Conservation (phyloP, 2,329 filamentous ascomycete genomes). For the Pezicula neosporulosa region DNA sequence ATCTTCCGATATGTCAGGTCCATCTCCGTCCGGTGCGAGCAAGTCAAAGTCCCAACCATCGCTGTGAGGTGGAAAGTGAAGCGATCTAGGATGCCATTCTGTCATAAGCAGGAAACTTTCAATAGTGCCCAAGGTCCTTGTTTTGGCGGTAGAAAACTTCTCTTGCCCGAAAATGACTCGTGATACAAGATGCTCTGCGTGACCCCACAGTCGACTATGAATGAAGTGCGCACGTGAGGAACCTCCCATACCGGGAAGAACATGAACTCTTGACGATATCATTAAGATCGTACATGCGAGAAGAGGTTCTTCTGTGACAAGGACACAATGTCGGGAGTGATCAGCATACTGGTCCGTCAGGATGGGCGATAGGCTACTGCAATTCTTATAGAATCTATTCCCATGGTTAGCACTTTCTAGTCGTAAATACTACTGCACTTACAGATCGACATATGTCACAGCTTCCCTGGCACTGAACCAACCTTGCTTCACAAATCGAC, state of each 20-base stretch:
- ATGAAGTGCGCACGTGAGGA: constrained; percentile 48
- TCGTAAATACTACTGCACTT: constrained; percentile 11
- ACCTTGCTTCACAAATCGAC: constrained; percentile 51
- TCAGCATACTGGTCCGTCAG: constrained; percentile 45
- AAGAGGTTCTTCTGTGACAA: constrained; percentile 48
- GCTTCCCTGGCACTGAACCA: constrained; percentile 53
- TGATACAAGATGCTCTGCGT: constrained; percentile 49
- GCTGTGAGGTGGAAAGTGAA: constrained; percentile 49
- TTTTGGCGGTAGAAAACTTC: constrained; percentile 44
- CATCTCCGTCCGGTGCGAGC: constrained; percentile 31
- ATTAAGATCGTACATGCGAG: constrained; percentile 50
- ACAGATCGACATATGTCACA: constrained; percentile 48
- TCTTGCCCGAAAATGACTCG: constrained; percentile 51
- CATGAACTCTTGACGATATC: constrained; percentile 50
- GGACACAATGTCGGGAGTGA: constrained; percentile 41
- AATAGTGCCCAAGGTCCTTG: constrained; percentile 46
- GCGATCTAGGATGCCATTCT: constrained; percentile 52
- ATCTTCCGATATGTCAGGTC: constrained; percentile 27
- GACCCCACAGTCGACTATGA: constrained; percentile 50
- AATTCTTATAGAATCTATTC: constrained; percentile 41
- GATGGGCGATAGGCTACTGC: constrained; percentile 47
- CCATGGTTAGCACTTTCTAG: no score
- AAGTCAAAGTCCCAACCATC: constrained; percentile 55
- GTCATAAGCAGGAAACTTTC: constrained; percentile 50
- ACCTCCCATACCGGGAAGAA: constrained; percentile 37